Evolutionary conservation across 1,284 basidiomycete species (phyloP).

Genomic region (Marasmius sp.): DNA sequence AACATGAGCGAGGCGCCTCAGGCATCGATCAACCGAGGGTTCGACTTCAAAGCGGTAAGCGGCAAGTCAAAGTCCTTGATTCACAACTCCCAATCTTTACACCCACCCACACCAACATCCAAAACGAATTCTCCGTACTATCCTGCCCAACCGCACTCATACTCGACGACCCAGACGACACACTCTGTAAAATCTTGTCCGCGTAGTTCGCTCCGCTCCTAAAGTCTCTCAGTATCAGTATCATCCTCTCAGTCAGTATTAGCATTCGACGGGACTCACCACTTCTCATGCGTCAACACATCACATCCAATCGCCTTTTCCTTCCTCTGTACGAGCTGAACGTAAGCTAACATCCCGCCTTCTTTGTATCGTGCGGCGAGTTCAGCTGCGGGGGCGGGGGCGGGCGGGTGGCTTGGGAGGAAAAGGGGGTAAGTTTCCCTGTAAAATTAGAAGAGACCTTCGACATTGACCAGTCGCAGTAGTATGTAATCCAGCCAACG

Average conservation of each 20-base stretch:
- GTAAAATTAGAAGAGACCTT: too few species aligned
- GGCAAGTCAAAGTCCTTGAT: too few species aligned
- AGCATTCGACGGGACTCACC: slow-evolving; percentile 41
- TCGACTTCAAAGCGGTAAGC: too few species aligned
- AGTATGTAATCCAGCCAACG: slow-evolving; percentile 88
- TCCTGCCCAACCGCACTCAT: too few species aligned
- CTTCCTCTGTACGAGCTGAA: slow-evolving; percentile 80
- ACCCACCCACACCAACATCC: too few species aligned
- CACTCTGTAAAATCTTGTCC: slow-evolving; percentile 79
- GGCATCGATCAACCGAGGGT: too few species aligned
- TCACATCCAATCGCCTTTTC: slow-evolving; percentile 92
- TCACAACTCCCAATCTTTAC: too few species aligned
- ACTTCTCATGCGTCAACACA: slow-evolving; percentile 90
- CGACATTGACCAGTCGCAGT: slow-evolving; percentile 73
- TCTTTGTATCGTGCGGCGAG: slow-evolving; percentile 75
- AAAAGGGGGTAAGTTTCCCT: neutral
- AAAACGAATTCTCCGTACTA: too few species aligned
- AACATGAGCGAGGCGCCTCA: too few species aligned
- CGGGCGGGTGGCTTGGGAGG: too few species aligned
- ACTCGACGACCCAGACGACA: too few species aligned
- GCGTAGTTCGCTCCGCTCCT: slow-evolving; percentile 89
- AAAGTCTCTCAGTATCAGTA: too few species aligned
- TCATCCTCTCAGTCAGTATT: neutral
- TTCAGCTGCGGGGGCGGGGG: slow-evolving; percentile 50
- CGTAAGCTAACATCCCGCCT: slow-evolving; percentile 88